A percentile compares a stretch with the other conserved stretches of the same genome.
Conservation (phyloP, 2,329 filamentous ascomycete genomes). For the Rosellinia necatrix region DNA sequence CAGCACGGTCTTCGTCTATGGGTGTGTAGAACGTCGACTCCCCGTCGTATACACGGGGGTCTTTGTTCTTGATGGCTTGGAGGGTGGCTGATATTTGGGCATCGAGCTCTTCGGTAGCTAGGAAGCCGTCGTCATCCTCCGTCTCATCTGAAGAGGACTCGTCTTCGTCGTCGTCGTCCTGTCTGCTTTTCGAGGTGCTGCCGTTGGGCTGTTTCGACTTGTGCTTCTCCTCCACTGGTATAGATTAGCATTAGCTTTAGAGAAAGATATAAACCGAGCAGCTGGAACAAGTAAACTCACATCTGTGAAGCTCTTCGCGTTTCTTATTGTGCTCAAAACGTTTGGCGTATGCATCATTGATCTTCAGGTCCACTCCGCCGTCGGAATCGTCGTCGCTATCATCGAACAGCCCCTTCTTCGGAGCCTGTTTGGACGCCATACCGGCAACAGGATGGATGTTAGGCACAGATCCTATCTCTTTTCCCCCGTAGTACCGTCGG, state of each 20-base stretch:
- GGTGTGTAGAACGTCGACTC: constrained; percentile 77
- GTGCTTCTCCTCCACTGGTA: constrained; percentile 88
- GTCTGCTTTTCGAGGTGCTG: constrained; percentile 49
- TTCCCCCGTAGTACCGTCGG: neutral
- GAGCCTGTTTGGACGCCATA: constrained; percentile 35
- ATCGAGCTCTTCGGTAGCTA: constrained; percentile 85
- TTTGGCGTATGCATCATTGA: constrained; percentile 88
- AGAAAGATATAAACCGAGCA: neutral
- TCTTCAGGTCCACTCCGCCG: constrained; percentile 64
- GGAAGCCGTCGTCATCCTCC: constrained; percentile 87
- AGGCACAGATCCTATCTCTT: neutral
- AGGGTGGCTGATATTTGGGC: constrained; percentile 85
- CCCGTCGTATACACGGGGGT: constrained; percentile 87
- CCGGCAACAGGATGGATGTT: constrained; percentile 29
- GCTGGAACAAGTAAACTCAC: constrained; percentile 53
- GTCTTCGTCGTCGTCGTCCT: constrained; percentile 61
- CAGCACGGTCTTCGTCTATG: constrained; percentile 52
- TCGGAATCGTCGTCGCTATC: constrained; percentile 58
- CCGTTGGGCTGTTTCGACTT: constrained; percentile 50
- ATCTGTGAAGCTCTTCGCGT: constrained; percentile 78
- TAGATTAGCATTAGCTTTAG: constrained; percentile 24
- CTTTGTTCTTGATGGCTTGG: constrained; percentile 85
- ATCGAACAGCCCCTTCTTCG: constrained; percentile 59
- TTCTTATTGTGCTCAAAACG: constrained; percentile 98
- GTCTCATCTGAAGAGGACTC: constrained; percentile 75